Percentiles rank a stretch among this genome's conserved stretches.
These are phyloP conservation scores for Neurospora cerealis DNA, from an alignment of 495 filamentous ascomycete species.

Conservation along the genomic window DNA sequence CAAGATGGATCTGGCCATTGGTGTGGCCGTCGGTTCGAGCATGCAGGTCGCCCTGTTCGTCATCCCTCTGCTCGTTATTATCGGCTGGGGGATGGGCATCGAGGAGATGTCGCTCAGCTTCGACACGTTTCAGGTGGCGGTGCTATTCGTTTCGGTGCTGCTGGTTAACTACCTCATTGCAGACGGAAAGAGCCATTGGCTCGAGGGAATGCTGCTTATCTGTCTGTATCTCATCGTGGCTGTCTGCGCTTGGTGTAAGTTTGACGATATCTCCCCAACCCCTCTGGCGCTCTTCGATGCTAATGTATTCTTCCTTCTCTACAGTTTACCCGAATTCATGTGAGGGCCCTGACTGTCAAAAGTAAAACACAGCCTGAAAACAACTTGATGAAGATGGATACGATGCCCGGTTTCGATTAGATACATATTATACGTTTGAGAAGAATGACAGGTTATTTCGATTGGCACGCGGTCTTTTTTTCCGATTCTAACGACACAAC, in stretches of 20 bases:
- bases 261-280: neutral
- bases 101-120: constrained; percentile 65
- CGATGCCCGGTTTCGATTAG: neutral
- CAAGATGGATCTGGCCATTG: constrained; percentile 84
- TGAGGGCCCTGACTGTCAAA: neutral
- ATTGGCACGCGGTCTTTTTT: neutral
- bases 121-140: constrained; percentile 70
- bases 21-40: constrained; percentile 72
- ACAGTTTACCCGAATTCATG: neutral
- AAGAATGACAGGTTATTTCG: neutral
- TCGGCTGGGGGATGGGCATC: constrained; percentile 71
- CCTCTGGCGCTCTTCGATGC: neutral
- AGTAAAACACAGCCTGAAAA: neutral
- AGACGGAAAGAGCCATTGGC: constrained; percentile 51
- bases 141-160: constrained; percentile 69
- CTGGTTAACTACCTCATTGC: constrained; percentile 78
- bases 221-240: constrained; percentile 70
- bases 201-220: constrained; percentile 67
- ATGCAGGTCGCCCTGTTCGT: constrained; percentile 83
- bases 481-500: neutral
- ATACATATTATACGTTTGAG: neutral
- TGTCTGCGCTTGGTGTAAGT: constrained; percentile 43
- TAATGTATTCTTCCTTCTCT: neutral
- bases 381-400: neutral
- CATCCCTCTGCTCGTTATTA: constrained; percentile 65